Evolutionary conservation across 2,329 filamentous ascomycete species (phyloP), one percentile per base, ranked within the genome.

Genomic region (Metarhizium sp.): DNA sequence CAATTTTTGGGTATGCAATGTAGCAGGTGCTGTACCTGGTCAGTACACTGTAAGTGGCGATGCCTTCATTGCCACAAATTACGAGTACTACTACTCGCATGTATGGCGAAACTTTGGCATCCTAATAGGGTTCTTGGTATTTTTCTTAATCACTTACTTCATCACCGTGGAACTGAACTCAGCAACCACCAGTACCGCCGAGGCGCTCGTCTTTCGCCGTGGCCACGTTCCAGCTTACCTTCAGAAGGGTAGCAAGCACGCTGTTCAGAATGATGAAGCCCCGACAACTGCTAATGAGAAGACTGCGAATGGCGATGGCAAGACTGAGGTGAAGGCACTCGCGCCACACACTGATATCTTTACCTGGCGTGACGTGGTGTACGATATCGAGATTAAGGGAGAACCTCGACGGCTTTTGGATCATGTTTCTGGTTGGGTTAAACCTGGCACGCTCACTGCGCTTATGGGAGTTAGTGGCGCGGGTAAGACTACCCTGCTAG

Each of bases 401-500:
- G 81, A 89, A 59, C 72, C 77, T 1, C 81, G 89, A n/a, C 79
- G 86, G 18, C 67, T 96, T 58, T 71, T 96, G 53, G 85, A 95
- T 61, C 75, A 91, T 55, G 87, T 95, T 2, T 83, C 88, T 61
- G 91, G 91, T 6, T 95, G 89, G 88, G 89, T 96, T 55, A 92
- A 92, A 68, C 91, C 91, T 0, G 91, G 91, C 34, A 95, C 88
- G 1, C 73, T 95, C 38, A 95, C 90, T 3, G 90, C 90, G 2
- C 75, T 95, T 6, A 85, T 85, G 81, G 82, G 85, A 45, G 81
- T 84, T 0, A 82, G 65, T 25, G 73, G 73, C 30, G 73, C 73
- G 0, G 73, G 73, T 0, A 75, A 75, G 60, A 75, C 73, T 2
- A 75, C 73, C 0, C 67, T 75, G 6, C 62, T 75, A 1, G 73